Evolutionary conservation across 208 protist species (phyloP), one percentile per base, ranked within the genome.

Genomic region (Balamuthia mandrillaris): DNA sequence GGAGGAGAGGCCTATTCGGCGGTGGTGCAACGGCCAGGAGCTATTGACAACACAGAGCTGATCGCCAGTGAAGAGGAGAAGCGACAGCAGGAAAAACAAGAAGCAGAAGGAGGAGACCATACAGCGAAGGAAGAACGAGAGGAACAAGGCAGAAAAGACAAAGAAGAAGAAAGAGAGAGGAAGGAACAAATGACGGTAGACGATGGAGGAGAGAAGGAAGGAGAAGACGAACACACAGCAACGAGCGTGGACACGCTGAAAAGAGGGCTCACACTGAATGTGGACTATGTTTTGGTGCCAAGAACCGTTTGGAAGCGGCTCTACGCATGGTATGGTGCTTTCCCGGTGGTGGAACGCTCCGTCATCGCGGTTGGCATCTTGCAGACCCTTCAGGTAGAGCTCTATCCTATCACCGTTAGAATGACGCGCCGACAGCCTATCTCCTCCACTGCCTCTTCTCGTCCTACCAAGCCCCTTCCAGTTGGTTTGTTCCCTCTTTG

Each of bases 21-120:
- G 14, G 27, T 37, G 0, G 37, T 33, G 18, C 68, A 78, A 47
- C 27, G 68, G 6, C 68, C 68, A 6, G 68, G 68, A 24, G 44
- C 42, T 4, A 56, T 78, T 31, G 68, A 78, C 68, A 78, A 78
- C 45, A 56, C 18, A 14, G 68, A 78, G 37, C 68, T 78, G 41
- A 29, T 78, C 44, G 39, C 35, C 29, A 27, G 41, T 12, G 58
- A 27, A 14, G 12, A 16, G 18, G 16, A 35, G 18, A 12, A 14
- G 58, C n/a, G 3, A 21, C 5, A 68, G 44, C 27, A 45, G 4
- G 14, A 16, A 31, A 42, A 31, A 12, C 24, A 75, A 42, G 65
- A 75, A 16, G 29, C 33, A 29, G 41, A 75, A 10, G 29, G 33
- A 14, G 60, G 33, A 37, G 60, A 54, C 16, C 10, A 31, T 12